Evolutionary conservation across 352 stramenopile species (phyloP), one percentile per base, ranked within the genome.

Genomic region (Pythium pyrilobum): DNA sequence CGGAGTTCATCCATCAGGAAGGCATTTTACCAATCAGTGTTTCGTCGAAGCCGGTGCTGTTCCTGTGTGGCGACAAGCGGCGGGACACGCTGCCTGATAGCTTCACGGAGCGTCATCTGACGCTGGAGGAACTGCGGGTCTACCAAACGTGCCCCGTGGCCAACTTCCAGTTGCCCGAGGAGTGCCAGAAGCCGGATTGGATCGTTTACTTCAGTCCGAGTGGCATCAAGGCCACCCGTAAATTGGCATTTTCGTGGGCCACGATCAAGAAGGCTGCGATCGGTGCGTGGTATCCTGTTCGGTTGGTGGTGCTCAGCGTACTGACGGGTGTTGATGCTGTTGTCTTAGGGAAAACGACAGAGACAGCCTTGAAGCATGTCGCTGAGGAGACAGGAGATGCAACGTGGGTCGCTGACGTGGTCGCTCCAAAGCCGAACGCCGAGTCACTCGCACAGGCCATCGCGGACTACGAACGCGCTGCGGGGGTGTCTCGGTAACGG

Each of bases 171-270:
- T 40, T 91, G 29, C 73, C 80, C 32, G 36, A 49, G 12, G 60
- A 50, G 36, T 76, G 67, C 25, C 45, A 41, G 10, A 51, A 61
- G 23, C 80, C 78, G 7, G 52, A 80, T 12, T 93, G 83, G 83
- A 62, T 91, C 27, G 80, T 76, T 15, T 91, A 86, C 64, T 93
- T 93, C 52, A 93, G 83, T 53, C 83, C 83, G 0, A 93, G 83
- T 33, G 83, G 83, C 4, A 62, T 93, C 5, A 80, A 83, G 31
- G 79, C 71, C 10, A 67, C 77, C 3, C 75, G 76, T 9, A 58
- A 62, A 1, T 20, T 87, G 24, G 27, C 42, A 27, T 32, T 83
- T 13, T 61, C 67, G 25, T 91, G 80, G 83, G 37, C 58, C n/a
- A 59, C 40, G 6, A 74, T 93, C 40, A 75, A 72, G 33, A 93